phyloP scores from a whole-genome alignment of 2,329 filamentous ascomycete species.

The Pseudocercospora fuligena region DNA sequence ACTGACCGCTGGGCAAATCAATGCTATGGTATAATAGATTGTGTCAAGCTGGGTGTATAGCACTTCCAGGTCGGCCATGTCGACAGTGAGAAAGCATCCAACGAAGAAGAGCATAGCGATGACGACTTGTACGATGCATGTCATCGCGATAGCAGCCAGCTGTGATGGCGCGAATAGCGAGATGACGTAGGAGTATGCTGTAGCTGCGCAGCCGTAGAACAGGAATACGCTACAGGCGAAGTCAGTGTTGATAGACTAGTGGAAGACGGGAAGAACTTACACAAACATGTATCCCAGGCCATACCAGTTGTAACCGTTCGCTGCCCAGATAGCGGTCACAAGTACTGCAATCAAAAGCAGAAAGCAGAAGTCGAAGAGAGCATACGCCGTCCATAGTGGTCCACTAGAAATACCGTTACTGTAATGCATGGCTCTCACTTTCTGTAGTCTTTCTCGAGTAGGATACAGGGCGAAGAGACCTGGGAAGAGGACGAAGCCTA shows the following conservation, averaged over 20 bases:
- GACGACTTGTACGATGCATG: slow-evolving; percentile 27
- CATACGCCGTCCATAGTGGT: slow-evolving; percentile 82
- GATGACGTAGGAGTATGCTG: slow-evolving; percentile 74
- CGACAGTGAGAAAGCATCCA: slow-evolving; percentile 27
- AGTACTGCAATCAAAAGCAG: slow-evolving; percentile 68
- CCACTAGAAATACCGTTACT: slow-evolving; percentile 82
- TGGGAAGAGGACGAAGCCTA: slow-evolving; percentile 76
- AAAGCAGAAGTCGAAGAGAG: slow-evolving; percentile 76
- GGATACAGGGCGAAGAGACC: slow-evolving; percentile 89
- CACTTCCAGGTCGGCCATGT: slow-evolving; percentile 22
- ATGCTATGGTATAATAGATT: slow-evolving; percentile 73
- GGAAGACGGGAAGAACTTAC: slow-evolving; percentile 51
- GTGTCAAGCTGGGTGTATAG: slow-evolving; percentile 48
- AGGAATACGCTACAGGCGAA: slow-evolving; percentile 73
- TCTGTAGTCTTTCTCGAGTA: slow-evolving; percentile 74
- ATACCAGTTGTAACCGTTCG: slow-evolving; percentile 23
- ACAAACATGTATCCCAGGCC: slow-evolving; percentile 25
- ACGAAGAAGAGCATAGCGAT: slow-evolving; percentile 32
- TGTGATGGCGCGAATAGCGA: slow-evolving; percentile 67
- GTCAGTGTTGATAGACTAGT: slow-evolving; percentile 57
- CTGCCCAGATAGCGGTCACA: slow-evolving; percentile 65
- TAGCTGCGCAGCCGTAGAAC: slow-evolving; percentile 79
- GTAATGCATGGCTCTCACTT: slow-evolving; percentile 82
- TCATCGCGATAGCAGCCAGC: slow-evolving; percentile 30
- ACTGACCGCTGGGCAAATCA: slow-evolving; percentile 75